A percentile compares a stretch with the other conserved stretches of the same genome.
These are phyloP conservation scores for Populus trichocarpa DNA, from an alignment of 441 rosid species.

Conservation along the genomic window DNA sequence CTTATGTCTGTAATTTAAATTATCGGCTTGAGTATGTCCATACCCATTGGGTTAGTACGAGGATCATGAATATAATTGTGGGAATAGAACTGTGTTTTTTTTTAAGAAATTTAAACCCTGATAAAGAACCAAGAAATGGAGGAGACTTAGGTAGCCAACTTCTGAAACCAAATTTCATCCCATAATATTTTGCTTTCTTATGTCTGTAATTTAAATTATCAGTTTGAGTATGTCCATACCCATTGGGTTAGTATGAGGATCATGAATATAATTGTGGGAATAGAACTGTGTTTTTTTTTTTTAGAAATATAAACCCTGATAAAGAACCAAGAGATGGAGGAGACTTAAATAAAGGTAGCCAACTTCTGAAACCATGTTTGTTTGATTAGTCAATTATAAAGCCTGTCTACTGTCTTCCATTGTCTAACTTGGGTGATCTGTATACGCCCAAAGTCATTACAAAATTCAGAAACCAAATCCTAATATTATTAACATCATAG, in stretches of 20 bases:
- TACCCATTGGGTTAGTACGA: not conserved
- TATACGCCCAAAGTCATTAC: not conserved
- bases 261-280: not conserved
- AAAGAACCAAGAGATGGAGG: not conserved
- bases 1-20: not conserved
- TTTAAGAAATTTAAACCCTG: not conserved
- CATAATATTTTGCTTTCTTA: slow-evolving; percentile 5
- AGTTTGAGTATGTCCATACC: not conserved
- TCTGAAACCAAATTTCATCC: not conserved
- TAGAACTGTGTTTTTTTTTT: not conserved
- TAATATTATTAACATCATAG: not conserved
- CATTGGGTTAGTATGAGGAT: not conserved
- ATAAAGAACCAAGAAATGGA: not conserved
- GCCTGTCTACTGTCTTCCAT: not conserved
- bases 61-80: not conserved
- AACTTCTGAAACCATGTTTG: not conserved
- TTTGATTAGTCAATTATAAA: not conserved
- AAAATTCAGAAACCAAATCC: not conserved
- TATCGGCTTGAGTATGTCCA: not conserved
- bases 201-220: not conserved
- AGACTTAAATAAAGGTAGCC: not conserved
- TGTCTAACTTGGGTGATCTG: not conserved
- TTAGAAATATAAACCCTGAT: not conserved
- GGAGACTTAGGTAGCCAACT: not conserved
- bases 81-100: not conserved